Evolutionary conservation across 148 eudicot genomes (phyloP), one percentile per base, ranked within the genome.

Genomic region (Salicornia ramosissima): DNA sequence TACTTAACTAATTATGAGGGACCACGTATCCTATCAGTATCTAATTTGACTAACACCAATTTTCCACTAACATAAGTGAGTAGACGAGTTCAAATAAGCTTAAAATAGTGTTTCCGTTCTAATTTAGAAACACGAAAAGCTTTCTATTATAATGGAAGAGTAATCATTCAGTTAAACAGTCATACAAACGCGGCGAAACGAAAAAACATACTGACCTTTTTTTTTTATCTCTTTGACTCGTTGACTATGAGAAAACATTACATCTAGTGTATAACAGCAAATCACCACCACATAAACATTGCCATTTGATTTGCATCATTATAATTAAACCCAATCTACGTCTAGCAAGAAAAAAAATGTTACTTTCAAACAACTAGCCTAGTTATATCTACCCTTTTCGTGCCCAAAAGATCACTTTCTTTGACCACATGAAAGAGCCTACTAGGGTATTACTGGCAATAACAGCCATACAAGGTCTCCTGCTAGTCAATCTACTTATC

Each of bases 401-500:
- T 11, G 24, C 24, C 43, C 68, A 26, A 6, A 65, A 65, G 13
- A 31, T 67, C 59, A 24, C 29, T 58, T 34, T 71, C 67, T 59
- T 30, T 11, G 53, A 64, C 75, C n/a, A 64, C 61, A 47, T 62
- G 57, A n/a, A 25, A 70, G 19, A 49, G 7, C 4, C 18, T 15
- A 31, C 64, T 51, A 42, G 5, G 14, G 26, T 36, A 46, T 29
- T 26, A 72, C n/a, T 64, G 63, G 13, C 33, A 66, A 33, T 10
- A 50, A 50, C 51, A 52, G 1, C 42, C 22, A 28, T 31, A 19
- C 29, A 42, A 46, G 39, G 50, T 68, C 53, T 33, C 39, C 7
- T 30, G 9, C 49, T 19, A 55, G 42, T 71, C 75, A 72, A 60
- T 30, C 30, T 63, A n/a, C n/a, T n/a, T n/a, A n/a, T n/a, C n/a